A percentile compares a stretch with the other conserved stretches of the same genome.
Evolutionary conservation across 2,329 filamentous ascomycete species (phyloP).

Genomic region (Sarocladiaceae sp.): DNA sequence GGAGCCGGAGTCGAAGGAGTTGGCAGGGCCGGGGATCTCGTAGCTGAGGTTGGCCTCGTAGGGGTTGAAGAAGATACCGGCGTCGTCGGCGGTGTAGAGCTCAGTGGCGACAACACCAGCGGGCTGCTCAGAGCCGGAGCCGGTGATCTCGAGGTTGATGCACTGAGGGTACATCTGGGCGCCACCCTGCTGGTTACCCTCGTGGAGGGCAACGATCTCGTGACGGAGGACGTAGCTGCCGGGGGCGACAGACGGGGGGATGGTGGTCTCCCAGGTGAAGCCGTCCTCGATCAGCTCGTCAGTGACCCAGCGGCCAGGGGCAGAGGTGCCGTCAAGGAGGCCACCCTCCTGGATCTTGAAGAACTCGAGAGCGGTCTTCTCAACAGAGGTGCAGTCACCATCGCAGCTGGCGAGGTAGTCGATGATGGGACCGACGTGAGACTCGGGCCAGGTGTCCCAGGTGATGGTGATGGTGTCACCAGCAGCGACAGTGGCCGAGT

Average conservation of each 20-base stretch:
- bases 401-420: constrained; percentile 48
- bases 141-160: constrained; percentile 37
- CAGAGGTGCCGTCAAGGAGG: constrained; percentile 19
- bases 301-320: constrained; percentile 43
- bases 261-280: constrained; percentile 24
- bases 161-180: constrained; percentile 47
- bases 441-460: constrained; percentile 57
- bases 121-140: constrained; percentile 26
- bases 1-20: constrained; percentile 9
- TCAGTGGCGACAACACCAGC: constrained; percentile 21
- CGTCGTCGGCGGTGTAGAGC: constrained; percentile 19
- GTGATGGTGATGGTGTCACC: constrained; percentile 24
- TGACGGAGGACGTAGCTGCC: constrained; percentile 42
- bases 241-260: constrained; percentile 25
- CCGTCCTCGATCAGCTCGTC: constrained; percentile 40
- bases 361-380: constrained; percentile 44
- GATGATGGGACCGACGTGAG: constrained; percentile 53
- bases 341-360: constrained; percentile 54
- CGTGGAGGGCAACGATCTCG: constrained; percentile 48
- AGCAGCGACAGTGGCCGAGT: constrained; percentile 13
- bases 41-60: constrained; percentile 16
- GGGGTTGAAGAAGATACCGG: constrained; percentile 23
- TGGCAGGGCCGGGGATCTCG: constrained; percentile 16
- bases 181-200: constrained; percentile 23
- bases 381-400: constrained; percentile 43